Evolutionary conservation across 495 filamentous ascomycete genomes (phyloP), one percentile per base, ranked within the genome.

Genomic region (Aspergillus biplanus): DNA sequence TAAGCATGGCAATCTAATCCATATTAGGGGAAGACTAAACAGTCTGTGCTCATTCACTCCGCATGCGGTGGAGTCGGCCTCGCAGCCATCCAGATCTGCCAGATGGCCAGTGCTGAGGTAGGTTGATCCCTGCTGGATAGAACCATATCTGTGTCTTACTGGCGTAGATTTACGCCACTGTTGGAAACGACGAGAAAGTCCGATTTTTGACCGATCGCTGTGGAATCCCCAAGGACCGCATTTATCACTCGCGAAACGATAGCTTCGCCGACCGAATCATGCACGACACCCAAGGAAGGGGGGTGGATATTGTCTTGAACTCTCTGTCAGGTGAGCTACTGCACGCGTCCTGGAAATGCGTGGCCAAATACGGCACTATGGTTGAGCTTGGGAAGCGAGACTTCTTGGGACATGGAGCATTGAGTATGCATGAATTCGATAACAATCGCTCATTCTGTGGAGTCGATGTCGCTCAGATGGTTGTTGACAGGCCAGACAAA

Each of bases 1-100:
- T 7, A 33, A 13, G 32, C 18, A 11, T 58, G 37, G 32, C 16
- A 39, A 32, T 5, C 12, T 33, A 33, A 39, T 12, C 4, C 1
- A 27, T 6, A 7, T 1, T 2, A 27, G 21, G 21, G 21, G 21
- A 27, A 27, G 21, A 27, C 21, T 27, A 27, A 27, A 27, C 16
- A 63, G 61, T 31, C 61, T 11, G 54, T 63, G 1, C 44, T 63
- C 2, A 57, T 63, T n/a, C 61, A 63, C 15, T 57, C 61, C 4
- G 61, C 61, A 3, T 63, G 61, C 32, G 61, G 61, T 2, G 61
- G 61, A n/a, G 52, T 63, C 6, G 61, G 61, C 0, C 52, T 63
- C 7, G 61, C 61, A 12, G 61, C 61, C 6, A 63, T 63, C n/a
- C 42, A 16, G 2, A 46, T 63, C 0, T 57, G 53, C 33, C 13